These are phyloP conservation scores for Pichia norvegensis DNA, from an alignment of 1,139 yeast species.

Conservation along the genomic window DNA sequence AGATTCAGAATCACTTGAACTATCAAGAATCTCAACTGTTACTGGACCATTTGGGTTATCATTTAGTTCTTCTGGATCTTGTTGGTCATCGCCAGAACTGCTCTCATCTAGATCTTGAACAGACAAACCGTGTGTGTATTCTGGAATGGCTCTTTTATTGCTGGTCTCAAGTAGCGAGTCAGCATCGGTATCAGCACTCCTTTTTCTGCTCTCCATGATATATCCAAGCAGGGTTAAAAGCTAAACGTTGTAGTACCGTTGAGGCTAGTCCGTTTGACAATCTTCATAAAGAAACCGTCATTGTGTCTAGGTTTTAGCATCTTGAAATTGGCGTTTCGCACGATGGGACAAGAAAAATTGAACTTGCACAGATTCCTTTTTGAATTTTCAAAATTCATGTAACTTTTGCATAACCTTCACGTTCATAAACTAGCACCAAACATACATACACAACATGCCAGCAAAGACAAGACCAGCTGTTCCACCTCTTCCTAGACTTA, in stretches of 20 bases:
- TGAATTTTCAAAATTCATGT: too few relatives aligned
- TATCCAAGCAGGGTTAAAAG: background rate
- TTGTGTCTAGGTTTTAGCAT: too few relatives aligned
- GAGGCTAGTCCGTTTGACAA: background rate
- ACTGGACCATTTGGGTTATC: background rate
- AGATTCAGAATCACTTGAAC: conserved; percentile 1
- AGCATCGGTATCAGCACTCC: background rate
- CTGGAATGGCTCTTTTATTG: background rate
- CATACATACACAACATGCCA: conserved; percentile 6
- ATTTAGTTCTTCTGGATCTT: background rate
- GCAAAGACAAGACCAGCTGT: conserved; percentile 27
- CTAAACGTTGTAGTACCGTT: background rate
- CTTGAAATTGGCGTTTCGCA: background rate
- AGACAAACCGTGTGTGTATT: background rate
- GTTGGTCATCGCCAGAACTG: background rate
- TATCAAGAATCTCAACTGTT: background rate
- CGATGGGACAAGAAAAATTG: background rate
- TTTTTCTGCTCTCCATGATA: background rate
- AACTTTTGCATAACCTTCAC: too few relatives aligned
- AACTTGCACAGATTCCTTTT: background rate
- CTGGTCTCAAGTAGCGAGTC: background rate
- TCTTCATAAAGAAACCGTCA: too few relatives aligned
- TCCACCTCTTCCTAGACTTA: conserved; percentile 71
- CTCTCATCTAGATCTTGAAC: background rate
- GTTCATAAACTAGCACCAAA: background rate